Percentiles rank a stretch among this genome's conserved stretches.
These are phyloP conservation scores for Plasmodium gonderi DNA, from an alignment of 169 alveolate species.

Conservation along the genomic window DNA sequence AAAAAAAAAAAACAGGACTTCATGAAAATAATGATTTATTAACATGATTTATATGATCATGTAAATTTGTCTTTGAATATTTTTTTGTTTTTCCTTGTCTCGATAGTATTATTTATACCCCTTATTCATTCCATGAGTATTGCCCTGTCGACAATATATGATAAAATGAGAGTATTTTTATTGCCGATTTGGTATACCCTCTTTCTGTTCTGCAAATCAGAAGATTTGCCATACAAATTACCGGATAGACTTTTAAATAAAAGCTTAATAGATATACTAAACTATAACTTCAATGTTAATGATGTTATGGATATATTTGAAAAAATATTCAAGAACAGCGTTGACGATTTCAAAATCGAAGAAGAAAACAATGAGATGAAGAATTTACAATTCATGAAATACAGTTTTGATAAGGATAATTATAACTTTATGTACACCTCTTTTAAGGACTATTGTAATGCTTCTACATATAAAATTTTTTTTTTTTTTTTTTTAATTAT, in stretches of 20 bases:
- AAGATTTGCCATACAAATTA: background rate
- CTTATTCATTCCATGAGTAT: background rate
- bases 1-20: background rate
- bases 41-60: background rate
- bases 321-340: slow-evolving; percentile 46
- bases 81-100: background rate
- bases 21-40: background rate
- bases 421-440: slow-evolving; percentile 32
- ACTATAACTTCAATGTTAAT: slow-evolving; percentile 45
- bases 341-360: slow-evolving; percentile 57
- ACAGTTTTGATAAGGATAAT: slow-evolving; percentile 9
- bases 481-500: background rate
- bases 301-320: slow-evolving; percentile 64
- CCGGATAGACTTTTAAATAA: slow-evolving; percentile 27
- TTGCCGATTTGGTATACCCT: background rate
- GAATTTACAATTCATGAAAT: slow-evolving; percentile 32
- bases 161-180: slow-evolving; percentile 12
- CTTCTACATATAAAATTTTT: background rate
- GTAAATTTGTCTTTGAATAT: background rate
- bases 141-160: background rate
- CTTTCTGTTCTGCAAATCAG: slow-evolving; percentile 8
- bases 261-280: slow-evolving; percentile 33
- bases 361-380: slow-evolving; percentile 49
- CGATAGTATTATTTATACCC: no score
- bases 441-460: slow-evolving; percentile 61